phyloP scores from a whole-genome alignment of 495 filamentous ascomycete species.

The Bathelium albidoporum region DNA sequence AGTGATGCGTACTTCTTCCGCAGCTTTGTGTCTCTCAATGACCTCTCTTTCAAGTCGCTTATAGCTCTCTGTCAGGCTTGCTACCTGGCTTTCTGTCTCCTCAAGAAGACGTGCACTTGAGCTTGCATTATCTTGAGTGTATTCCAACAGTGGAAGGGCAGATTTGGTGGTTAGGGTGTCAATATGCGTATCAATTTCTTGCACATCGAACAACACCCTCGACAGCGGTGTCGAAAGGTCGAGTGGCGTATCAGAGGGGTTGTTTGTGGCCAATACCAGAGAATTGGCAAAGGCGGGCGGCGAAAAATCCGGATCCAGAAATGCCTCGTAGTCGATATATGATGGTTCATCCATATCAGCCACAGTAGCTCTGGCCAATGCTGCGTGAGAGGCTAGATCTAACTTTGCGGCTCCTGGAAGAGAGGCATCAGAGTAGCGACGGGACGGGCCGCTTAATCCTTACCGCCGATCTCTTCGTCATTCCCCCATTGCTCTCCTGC shows the following conservation, averaged over 20 bases:
- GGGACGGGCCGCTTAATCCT: conserved; percentile 15
- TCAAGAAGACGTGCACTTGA: conserved; percentile 58
- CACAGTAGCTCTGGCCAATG: not conserved
- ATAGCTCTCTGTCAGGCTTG: conserved; percentile 70
- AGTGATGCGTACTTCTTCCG: conserved; percentile 63
- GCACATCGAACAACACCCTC: conserved; percentile 88
- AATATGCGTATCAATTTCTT: conserved; percentile 95
- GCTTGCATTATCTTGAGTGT: conserved; percentile 61
- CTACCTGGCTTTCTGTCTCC: conserved; percentile 65
- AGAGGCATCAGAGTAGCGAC: not conserved
- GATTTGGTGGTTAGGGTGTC: conserved; percentile 77
- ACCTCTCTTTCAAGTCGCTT: conserved; percentile 75
- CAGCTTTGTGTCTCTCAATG: conserved; percentile 65
- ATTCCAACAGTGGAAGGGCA: conserved; percentile 68
- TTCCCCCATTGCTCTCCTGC: not conserved
- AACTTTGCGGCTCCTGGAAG: not conserved
- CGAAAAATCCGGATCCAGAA: conserved; percentile 75
- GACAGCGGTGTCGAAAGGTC: conserved; percentile 92
- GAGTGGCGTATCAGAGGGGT: conserved; percentile 76
- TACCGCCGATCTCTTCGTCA: conserved; percentile 5
- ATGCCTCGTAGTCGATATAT: conserved; percentile 94
- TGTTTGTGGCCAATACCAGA: conserved; percentile 81
- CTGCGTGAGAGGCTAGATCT: not conserved
- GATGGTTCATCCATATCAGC: conserved; percentile 46
- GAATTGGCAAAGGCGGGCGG: conserved; percentile 75